These are phyloP conservation scores for Aspergillus wentii DNA, from an alignment of 495 filamentous ascomycete genomes.

Conservation along the genomic window DNA sequence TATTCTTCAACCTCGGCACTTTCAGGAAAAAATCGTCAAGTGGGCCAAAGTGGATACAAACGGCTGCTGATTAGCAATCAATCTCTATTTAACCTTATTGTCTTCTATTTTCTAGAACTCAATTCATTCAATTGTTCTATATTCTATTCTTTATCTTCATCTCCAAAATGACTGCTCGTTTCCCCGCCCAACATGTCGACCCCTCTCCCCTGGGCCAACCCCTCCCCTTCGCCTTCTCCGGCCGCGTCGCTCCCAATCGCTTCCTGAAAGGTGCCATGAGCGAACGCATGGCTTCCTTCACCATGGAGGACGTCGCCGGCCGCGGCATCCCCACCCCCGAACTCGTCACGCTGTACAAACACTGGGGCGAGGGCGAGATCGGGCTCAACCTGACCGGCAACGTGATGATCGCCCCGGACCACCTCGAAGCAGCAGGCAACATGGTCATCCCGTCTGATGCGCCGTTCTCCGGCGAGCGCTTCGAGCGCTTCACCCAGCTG, in stretches of 20 bases:
- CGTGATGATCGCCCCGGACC: constrained; percentile 54
- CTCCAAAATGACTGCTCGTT: too few species aligned
- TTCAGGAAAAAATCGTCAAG: too few species aligned
- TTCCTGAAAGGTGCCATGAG: constrained; percentile 63
- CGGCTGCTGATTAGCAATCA: too few species aligned
- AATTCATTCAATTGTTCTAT: too few species aligned
- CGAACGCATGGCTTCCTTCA: constrained; percentile 55
- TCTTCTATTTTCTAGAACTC: too few species aligned
- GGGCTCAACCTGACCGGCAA: constrained; percentile 60
- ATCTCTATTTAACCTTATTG: too few species aligned
- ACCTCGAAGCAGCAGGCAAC: constrained; percentile 56
- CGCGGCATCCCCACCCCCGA: constrained; percentile 55
- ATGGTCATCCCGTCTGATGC: constrained; percentile 47
- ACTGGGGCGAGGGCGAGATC: constrained; percentile 55
- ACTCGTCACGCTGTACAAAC: constrained; percentile 52
- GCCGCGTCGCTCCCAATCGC: constrained; percentile 50
- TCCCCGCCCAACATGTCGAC: constrained; percentile 34
- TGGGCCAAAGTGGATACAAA: too few species aligned
- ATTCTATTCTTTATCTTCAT: too few species aligned
- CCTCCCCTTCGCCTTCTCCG: constrained; percentile 53
- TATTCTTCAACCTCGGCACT: too few species aligned
- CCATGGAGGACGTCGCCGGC: constrained; percentile 35
- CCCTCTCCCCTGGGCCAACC: constrained; percentile 47
- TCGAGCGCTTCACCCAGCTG: constrained; percentile 53
- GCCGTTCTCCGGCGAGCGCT: constrained; percentile 46